Evolutionary conservation across 1,284 basidiomycete genomes (phyloP), one percentile per base, ranked within the genome.

Genomic region (Takashimella koratensis): DNA sequence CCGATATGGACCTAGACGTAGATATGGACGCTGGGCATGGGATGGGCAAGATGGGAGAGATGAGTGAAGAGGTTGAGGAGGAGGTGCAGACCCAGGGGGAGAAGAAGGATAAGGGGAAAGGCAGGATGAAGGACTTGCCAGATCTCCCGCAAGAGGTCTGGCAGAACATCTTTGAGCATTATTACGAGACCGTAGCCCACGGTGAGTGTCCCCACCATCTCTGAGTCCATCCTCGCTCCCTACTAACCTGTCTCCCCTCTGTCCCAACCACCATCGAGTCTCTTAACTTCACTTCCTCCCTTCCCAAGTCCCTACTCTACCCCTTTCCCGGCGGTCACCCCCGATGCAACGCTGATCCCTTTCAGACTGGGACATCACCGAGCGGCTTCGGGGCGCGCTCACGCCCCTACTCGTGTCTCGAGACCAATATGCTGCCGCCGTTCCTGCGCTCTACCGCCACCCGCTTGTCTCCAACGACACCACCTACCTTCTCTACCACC

Each of bases 81-180:
- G 30, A 36, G 30, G 16, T 36, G 30, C 8, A 8, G n/a, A n/a
- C n/a, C n/a, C 36, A 40, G 6, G 42, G 6, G 19, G 42, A 54
- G 23, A 52, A 20, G 23, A 54, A 40, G 46, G 51, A 52, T 21
- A 66, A 63, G 47, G 63, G 60, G 6, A 68, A 68, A 39, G 65
- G 65, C 24, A 66, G 57, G 50, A 46, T 26, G 20, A 66, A 56
- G 44, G 52, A 54, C 22, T 20, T 59, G 16, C 62, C 61, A 13
- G 57, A 64, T 16, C 48, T 69, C 10, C 67, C 67, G 12, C 59
- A 64, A 13, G 61, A 61, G 36, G 55, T 69, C 13, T 69, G 67
- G 67, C 52, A 30, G 30, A 52, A 53, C 43, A 51, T 69, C 30
- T 69, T 65, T 39, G 62, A 62, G 43, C 45, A 58, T 11, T 60